Evolutionary conservation across 2,329 filamentous ascomycete species (phyloP).

Genomic region (Gnomoniopsis sp.): DNA sequence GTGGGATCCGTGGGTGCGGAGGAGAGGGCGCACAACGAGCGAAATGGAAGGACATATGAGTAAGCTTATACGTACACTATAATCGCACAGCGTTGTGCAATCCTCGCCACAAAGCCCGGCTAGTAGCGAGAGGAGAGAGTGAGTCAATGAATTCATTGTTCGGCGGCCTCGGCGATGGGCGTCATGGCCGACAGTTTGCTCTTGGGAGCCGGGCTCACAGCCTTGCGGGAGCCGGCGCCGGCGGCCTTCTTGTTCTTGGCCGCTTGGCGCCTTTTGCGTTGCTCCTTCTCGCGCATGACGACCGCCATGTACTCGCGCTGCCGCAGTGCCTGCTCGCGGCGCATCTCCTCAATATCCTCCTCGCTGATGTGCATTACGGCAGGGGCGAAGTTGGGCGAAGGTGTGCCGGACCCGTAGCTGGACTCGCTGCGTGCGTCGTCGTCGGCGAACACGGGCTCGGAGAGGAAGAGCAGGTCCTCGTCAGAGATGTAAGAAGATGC

Average conservation of each 20-base stretch:
- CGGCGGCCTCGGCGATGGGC: slow-evolving; percentile 49
- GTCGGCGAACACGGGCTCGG: slow-evolving; percentile 48
- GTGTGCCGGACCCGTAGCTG: slow-evolving; percentile 40
- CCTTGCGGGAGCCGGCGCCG: slow-evolving; percentile 28
- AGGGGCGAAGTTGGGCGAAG: slow-evolving; percentile 31
- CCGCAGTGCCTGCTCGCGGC: slow-evolving; percentile 47
- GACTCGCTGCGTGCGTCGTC: slow-evolving; percentile 47
- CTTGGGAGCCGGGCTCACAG: slow-evolving; percentile 34
- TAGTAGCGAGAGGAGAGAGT: not conserved
- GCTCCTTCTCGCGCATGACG: slow-evolving; percentile 52
- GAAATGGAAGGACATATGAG: not conserved
- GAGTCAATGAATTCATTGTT: slow-evolving; percentile 31
- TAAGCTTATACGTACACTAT: slow-evolving; percentile 18
- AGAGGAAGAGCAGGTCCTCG: slow-evolving; percentile 53
- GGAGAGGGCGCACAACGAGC: not conserved
- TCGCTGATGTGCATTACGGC: slow-evolving; percentile 35
- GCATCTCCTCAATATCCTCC: slow-evolving; percentile 46
- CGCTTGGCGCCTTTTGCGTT: slow-evolving; percentile 37
- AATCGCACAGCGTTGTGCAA: slow-evolving; percentile 2
- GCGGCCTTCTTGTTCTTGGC: slow-evolving; percentile 41
- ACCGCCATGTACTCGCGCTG: slow-evolving; percentile 52
- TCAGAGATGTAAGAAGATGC: slow-evolving; percentile 59
- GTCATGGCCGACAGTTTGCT: slow-evolving; percentile 48
- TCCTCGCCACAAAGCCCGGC: slow-evolving; percentile 4
- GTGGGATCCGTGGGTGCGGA: slow-evolving; percentile 5